Evolutionary conservation across 2,329 filamentous ascomycete species (phyloP), one percentile per base, ranked within the genome.

Genomic region (Fusarium sp.): DNA sequence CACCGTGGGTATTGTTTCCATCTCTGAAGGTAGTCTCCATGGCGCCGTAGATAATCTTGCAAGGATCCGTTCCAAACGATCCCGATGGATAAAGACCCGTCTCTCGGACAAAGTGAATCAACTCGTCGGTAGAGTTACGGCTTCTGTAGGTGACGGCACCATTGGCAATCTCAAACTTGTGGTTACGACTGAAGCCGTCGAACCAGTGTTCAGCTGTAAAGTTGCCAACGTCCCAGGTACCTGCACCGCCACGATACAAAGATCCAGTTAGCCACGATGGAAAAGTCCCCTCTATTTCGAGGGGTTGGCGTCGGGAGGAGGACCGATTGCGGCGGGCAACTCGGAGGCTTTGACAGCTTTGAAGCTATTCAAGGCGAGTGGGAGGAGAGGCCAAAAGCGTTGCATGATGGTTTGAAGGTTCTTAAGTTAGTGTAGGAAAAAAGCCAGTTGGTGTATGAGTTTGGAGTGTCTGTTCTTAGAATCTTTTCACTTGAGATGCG

Each of bases 121-220:
- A 4, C 53, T 73, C 68, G 2, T 73, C 70, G 0, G 51, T 44
- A 0, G 44, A 38, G 65, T 73, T 71, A 5, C 70, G 70, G 35
- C 69, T 73, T 57, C 55, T 38, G 53, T 73, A 71, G 9, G 57
- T 55, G 17, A 73, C 68, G 10, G 56, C 16, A 7, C 64, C 67
- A 8, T 67, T 62, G 46, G 64, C 64, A 35, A 70, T 64, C n/a
- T 67, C 64, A 22, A 70, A 67, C 17, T 35, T 46, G 46, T 70
- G 64, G 60, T 70, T 70, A 17, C 67, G 67, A 7, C 59, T 64
- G 29, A 70, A 70, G 20, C 67, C 67, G 3, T 70, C 67, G 29
- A 70, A 67, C 67, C 67, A 70, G 49, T 70, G 67, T 22, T 73
- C 70, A 9, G 68, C 68, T 5, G 68, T 71, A 36, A 51, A 73